Evolutionary conservation across 2,329 filamentous ascomycete species (phyloP), one percentile per base, ranked within the genome.

Genomic region (Calonectria pauciramosa): DNA sequence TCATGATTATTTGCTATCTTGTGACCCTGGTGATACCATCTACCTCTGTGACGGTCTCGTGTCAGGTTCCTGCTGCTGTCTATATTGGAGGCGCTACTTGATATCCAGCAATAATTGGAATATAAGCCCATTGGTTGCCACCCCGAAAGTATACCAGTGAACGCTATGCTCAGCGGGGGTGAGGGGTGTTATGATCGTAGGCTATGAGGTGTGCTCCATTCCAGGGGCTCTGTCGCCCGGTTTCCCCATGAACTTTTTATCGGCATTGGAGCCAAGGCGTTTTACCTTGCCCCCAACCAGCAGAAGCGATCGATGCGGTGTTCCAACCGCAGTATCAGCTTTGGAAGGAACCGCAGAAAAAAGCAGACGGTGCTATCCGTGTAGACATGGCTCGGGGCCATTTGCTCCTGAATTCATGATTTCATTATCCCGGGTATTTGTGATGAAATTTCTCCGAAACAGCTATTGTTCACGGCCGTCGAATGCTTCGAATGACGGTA

Each of bases 401-500:
- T 63, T 68, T 41, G 75, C 66, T 8, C 26, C 32, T 36, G n/a
- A 69, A 54, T 28, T 47, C 44, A 68, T 36, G 38, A 77, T 66
- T 36, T 66, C 51, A 44, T 75, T 66, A 44, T 66, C 54, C 32
- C 30, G 47, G 47, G 69, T 49, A 52, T 51, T 16, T 20, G 18
- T 44, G 23, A 38, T 32, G 20, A 26, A 52, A 47, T 28, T 41
- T 34, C 23, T 30, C 2, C 9, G 47, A 36, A 69, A 36, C 56
- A 34, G 28, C 5, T 30, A 13, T 16, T 44, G 3, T 20, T 89
- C 80, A 93, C 26, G 91, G 91, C 71, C 92, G 87, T 75, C 89
- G 88, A 60, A 93, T 87, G 76, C 89, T 90, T 67, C 90, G 86
- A 76, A 94, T 90, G 20, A 94, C 90, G 56, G 86, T 83, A 76